These are phyloP conservation scores for Calonectria hongkongensis DNA, from an alignment of 2,329 filamentous ascomycete species.

Conservation along the genomic window DNA sequence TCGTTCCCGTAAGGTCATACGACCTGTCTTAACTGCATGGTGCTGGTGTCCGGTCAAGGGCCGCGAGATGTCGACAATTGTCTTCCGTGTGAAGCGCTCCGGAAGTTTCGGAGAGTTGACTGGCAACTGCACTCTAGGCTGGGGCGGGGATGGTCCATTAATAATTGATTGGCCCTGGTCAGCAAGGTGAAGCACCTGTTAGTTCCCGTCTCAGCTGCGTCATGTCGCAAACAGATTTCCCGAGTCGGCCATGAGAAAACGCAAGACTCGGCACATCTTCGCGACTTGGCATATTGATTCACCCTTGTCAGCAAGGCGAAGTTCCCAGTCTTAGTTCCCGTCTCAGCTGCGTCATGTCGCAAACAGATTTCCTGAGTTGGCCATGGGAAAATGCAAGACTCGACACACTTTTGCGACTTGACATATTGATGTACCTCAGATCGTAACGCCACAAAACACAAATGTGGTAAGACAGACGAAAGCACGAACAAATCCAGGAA, in stretches of 20 bases:
- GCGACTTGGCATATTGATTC: constrained; percentile 27
- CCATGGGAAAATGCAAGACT: not conserved
- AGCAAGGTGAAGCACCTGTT: constrained; percentile 1
- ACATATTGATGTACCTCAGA: not conserved
- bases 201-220: constrained; percentile 9
- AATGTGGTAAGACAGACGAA: not conserved
- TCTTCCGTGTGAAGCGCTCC: constrained; percentile 4
- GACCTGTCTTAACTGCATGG: not conserved
- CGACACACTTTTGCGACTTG: constrained; percentile 31
- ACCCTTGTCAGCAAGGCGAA: not conserved
- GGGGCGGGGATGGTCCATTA: constrained; percentile 25
- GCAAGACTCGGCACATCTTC: constrained; percentile 19
- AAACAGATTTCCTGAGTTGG: not conserved
- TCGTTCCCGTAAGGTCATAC: constrained; percentile 7
- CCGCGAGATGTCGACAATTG: not conserved
- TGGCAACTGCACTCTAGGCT: constrained; percentile 3
- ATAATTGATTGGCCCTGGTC: constrained; percentile 32
- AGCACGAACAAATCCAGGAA: not conserved
- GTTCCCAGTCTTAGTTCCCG: not conserved
- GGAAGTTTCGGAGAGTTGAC: constrained; percentile 38
- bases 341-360: constrained; percentile 8
- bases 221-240: not conserved
- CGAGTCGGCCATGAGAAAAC: not conserved
- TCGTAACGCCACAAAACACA: too few species aligned
- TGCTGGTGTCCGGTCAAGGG: not conserved